phyloP scores from a whole-genome alignment of 2,329 filamentous ascomycete species.

The Sarocladium oryzae region DNA sequence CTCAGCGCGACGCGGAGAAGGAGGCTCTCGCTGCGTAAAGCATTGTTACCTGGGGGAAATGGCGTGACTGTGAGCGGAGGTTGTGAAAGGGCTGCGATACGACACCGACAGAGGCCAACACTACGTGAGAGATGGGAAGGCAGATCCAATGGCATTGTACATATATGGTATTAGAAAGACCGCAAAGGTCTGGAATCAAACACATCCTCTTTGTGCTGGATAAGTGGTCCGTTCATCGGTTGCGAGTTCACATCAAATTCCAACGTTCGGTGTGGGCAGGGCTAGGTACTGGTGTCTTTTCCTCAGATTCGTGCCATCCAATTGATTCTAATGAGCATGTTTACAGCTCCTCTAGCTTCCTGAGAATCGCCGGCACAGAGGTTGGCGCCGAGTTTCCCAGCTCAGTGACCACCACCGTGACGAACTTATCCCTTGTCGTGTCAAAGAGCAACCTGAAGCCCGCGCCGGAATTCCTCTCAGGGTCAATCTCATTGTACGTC shows the following conservation, averaged over 20 bases:
- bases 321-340: conserved; percentile 10
- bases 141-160: conserved; percentile 10
- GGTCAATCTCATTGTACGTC: conserved; percentile 88
- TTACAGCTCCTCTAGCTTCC: conserved; percentile 51
- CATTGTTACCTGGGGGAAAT: conserved; percentile 10
- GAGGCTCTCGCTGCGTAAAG: conserved; percentile 24
- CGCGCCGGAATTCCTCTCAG: conserved; percentile 53
- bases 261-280: too few species aligned
- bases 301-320: too few species aligned
- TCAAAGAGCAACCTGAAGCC: conserved; percentile 74
- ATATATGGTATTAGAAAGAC: conserved; percentile 10
- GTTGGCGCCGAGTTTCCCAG: conserved; percentile 80
- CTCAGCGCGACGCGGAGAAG: conserved; percentile 32
- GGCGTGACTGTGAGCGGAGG: neutral
- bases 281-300: too few species aligned
- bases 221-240: too few species aligned
- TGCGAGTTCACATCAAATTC: too few species aligned
- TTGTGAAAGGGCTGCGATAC: neutral
- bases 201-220: conserved; percentile 1
- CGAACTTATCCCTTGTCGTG: conserved; percentile 79
- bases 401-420: conserved; percentile 87
- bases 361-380: conserved; percentile 63
- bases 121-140: too few species aligned
- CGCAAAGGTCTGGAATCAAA: neutral
- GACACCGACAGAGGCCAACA: too few species aligned